These are phyloP conservation scores for Phellinidium pouzarii DNA, from an alignment of 1,284 basidiomycete species.

Conservation along the genomic window DNA sequence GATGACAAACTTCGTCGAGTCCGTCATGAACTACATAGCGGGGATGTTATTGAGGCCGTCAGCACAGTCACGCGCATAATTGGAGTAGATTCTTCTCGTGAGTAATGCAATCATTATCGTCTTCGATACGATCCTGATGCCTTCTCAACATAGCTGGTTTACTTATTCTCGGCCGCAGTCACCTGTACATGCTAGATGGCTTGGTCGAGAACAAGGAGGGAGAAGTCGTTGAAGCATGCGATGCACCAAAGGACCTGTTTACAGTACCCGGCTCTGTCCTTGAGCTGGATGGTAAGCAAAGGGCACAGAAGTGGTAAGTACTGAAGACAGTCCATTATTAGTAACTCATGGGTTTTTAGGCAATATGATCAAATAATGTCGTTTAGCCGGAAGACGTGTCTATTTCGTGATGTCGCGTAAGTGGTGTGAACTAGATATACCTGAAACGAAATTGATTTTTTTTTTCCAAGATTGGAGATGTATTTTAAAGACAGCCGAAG, in stretches of 20 bases:
- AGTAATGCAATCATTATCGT: conserved; percentile 24
- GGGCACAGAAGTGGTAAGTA: conserved; percentile 71
- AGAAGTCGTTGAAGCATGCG: conserved; percentile 83
- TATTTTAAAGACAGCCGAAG: conserved; percentile 88
- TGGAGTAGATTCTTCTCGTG: conserved; percentile 84
- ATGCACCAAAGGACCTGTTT: conserved; percentile 78
- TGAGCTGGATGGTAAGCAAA: conserved; percentile 69
- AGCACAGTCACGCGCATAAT: conserved; percentile 79
- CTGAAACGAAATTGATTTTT: conserved; percentile 2
- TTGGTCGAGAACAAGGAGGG: conserved; percentile 84
- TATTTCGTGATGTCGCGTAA: conserved; percentile 87
- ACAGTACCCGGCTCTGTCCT: conserved; percentile 82
- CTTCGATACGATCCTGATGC: not conserved
- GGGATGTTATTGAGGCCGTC: conserved; percentile 89
- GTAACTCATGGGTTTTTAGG: conserved; percentile 40
- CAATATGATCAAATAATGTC: conserved; percentile 72
- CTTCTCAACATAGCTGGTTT: conserved; percentile 58
- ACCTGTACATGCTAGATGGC: conserved; percentile 89
- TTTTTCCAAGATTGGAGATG: conserved; percentile 63
- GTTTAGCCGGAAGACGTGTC: conserved; percentile 75
- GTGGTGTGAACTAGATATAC: conserved; percentile 27
- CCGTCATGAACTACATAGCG: conserved; percentile 81
- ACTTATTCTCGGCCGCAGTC: conserved; percentile 77
- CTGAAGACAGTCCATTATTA: conserved; percentile 8
- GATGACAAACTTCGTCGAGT: conserved; percentile 76